Percentiles rank a stretch among this genome's conserved stretches.
Evolutionary conservation across 1,284 basidiomycete genomes (phyloP).

Genomic region (Trichosporon sp.): DNA sequence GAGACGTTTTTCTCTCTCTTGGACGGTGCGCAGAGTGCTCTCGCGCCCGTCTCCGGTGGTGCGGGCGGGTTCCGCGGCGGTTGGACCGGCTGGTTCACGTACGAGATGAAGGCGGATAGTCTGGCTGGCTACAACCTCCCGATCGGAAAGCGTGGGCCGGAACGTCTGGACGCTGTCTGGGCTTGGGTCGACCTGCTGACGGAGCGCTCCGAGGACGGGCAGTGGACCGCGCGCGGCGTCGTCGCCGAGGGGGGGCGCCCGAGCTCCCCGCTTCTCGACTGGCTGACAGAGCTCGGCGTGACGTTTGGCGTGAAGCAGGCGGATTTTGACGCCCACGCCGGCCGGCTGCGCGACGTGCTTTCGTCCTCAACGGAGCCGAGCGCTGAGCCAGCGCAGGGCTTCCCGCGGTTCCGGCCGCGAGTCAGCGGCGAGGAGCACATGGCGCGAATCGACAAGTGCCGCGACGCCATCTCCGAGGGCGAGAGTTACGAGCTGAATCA

Average conservation of each 20-base stretch:
- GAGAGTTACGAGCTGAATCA: slow-evolving; percentile 96
- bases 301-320: slow-evolving; percentile 26
- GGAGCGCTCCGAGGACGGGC: slow-evolving; percentile 41
- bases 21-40: slow-evolving; percentile 27
- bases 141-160: slow-evolving; percentile 12
- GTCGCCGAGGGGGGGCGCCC: slow-evolving; percentile 21
- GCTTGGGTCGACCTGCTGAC: slow-evolving; percentile 50
- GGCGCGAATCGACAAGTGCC: slow-evolving; percentile 65
- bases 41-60: slow-evolving; percentile 11
- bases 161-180: slow-evolving; percentile 44
- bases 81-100: slow-evolving; percentile 56
- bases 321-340: slow-evolving; percentile 26
- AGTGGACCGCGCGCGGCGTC: slow-evolving; percentile 52
- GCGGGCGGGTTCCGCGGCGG: slow-evolving; percentile 50
- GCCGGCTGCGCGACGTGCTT: slow-evolving; percentile 12
- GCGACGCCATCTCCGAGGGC: slow-evolving; percentile 72
- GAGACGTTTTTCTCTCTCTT: slow-evolving; percentile 48
- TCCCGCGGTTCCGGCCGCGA: slow-evolving; percentile 42
- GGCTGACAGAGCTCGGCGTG: slow-evolving; percentile 34
- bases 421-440: slow-evolving; percentile 58
- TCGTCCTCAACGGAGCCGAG: neutral
- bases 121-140: slow-evolving; percentile 41
- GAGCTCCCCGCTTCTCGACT: slow-evolving; percentile 27
- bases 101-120: slow-evolving; percentile 56
- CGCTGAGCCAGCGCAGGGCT: slow-evolving; percentile 14